These are phyloP conservation scores for Ajuga chamaepitys DNA, from an alignment of 257 asterid species.

Conservation along the genomic window DNA sequence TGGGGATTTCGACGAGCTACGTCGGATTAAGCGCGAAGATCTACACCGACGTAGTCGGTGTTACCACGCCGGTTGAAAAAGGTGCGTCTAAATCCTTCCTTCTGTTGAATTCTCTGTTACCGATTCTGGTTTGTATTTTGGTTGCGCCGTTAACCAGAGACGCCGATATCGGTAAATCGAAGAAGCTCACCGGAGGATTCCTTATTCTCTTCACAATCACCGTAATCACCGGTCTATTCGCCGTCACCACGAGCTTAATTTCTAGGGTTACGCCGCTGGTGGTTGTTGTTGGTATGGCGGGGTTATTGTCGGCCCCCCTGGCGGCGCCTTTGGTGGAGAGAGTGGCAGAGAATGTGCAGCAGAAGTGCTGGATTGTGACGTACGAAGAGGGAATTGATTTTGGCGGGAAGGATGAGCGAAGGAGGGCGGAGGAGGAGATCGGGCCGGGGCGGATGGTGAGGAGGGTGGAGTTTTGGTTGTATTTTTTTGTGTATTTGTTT, in stretches of 20 bases:
- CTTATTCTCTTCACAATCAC: not conserved
- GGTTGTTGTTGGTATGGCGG: not conserved
- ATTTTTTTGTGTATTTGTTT: conserved; percentile 52
- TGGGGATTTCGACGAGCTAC: conserved; percentile 69
- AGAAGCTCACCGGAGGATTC: not conserved
- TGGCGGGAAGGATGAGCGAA: not conserved
- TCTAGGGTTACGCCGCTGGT: not conserved
- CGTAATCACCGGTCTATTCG: not conserved
- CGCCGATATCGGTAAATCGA: not conserved
- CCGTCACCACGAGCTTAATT: not conserved
- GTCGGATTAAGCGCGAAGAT: conserved; percentile 60
- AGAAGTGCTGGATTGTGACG: not conserved
- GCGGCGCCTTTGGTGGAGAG: conserved; percentile 5
- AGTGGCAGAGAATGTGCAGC: not conserved
- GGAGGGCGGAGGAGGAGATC: conserved; percentile 29
- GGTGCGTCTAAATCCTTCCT: conserved; percentile 49
- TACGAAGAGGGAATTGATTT: not conserved
- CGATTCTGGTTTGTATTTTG: conserved; percentile 25
- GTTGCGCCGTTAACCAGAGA: conserved; percentile 37
- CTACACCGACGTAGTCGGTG: conserved; percentile 39
- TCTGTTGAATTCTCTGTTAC: conserved; percentile 42
- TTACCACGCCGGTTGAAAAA: conserved; percentile 8
- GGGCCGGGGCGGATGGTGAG: conserved; percentile 43
- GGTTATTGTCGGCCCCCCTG: not conserved
- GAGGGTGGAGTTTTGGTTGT: conserved; percentile 60